A percentile compares a stretch with the other conserved stretches of the same genome.
Evolutionary conservation across 2,329 filamentous ascomycete genomes (phyloP).

Genomic region (Cladosporium cucumerinum): DNA sequence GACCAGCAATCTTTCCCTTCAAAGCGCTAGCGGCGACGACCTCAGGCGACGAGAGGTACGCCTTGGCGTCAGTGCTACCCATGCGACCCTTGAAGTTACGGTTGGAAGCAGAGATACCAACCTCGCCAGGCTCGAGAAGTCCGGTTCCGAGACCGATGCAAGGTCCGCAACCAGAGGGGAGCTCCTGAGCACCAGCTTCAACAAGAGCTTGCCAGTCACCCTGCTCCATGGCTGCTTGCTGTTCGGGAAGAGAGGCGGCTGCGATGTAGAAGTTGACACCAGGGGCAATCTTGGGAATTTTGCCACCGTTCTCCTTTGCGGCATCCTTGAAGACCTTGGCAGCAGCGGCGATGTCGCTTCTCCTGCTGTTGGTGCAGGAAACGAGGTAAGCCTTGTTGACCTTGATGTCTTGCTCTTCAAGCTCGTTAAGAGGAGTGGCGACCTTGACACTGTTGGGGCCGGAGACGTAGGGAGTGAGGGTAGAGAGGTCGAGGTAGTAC

Average conservation of each 20-base stretch:
- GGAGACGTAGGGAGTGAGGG: conserved; percentile 77
- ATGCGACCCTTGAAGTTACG: conserved; percentile 90
- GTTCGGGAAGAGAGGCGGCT: conserved; percentile 76
- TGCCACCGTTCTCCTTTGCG: conserved; percentile 53
- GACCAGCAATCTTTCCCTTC: conserved; percentile 67
- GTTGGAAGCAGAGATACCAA: conserved; percentile 80
- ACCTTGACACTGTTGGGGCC: conserved; percentile 92
- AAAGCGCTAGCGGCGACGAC: conserved; percentile 89
- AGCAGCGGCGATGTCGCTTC: conserved; percentile 76
- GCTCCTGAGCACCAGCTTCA: conserved; percentile 69
- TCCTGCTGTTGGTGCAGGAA: conserved; percentile 82
- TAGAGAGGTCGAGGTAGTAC: conserved; percentile 76
- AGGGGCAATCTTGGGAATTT: conserved; percentile 65
- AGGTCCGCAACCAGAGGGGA: conserved; percentile 73
- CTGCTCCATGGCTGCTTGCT: conserved; percentile 69
- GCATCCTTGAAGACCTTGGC: conserved; percentile 83
- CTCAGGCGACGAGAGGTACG: conserved; percentile 85
- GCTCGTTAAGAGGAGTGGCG: conserved; percentile 69
- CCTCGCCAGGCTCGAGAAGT: conserved; percentile 77
- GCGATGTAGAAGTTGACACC: conserved; percentile 86
- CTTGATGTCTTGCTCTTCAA: conserved; percentile 70
- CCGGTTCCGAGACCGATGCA: conserved; percentile 85
- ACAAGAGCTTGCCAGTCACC: conserved; percentile 84
- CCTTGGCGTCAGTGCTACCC: conserved; percentile 74
- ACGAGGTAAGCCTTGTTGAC: conserved; percentile 84